Evolutionary conservation across 768 basidiomycete species (phyloP), one percentile per base, ranked within the genome.

Genomic region (Kwoniella botswanensis): DNA sequence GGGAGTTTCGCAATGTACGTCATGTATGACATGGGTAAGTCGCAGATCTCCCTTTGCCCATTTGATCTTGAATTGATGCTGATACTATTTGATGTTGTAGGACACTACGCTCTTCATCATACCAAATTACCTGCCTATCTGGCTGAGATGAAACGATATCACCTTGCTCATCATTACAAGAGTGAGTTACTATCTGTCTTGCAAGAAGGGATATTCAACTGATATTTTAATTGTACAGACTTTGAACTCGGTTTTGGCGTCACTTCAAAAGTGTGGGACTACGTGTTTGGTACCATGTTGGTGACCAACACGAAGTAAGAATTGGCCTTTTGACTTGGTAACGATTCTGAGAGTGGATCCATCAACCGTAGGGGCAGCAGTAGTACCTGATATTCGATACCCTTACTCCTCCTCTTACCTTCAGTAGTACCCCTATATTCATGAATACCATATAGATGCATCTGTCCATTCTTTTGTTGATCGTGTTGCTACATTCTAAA

Each of bases 171-270:
- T 80, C 96, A 98, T 83, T 97, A 96, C 87, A 97, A 97, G 85
- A 96, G 82, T 83, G 67, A 77, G 82, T 76, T 35, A 35, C 35
- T 46, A 15, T 29, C n/a, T 55, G 29, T 44, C 54, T 44, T 18
- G 1, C 53, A 42, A 60, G 60, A 66, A 72, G 46, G 57, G 50
- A 54, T 63, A 2, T 18, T 29, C 3, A 62, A 70, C 73, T 76
- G 72, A 74, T 52, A 4, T 24, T 0, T 6, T 53, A 22, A 53
- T 42, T 26, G 6, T 22, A 3, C 76, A 83, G 82, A 97, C 86
- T 96, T 93, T 82, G 94, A 97, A 80, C 91, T 98, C 55, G 95
- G 94, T 18, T 98, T 95, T 80, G 95, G 96, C 42, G 95, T 98
- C 12, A 98, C 95, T 7, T 81, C 80, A 85, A 98, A 96, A 86